These are phyloP conservation scores for Hypoxylon sp. DNA, from an alignment of 2,329 filamentous ascomycete species.

Conservation along the genomic window DNA sequence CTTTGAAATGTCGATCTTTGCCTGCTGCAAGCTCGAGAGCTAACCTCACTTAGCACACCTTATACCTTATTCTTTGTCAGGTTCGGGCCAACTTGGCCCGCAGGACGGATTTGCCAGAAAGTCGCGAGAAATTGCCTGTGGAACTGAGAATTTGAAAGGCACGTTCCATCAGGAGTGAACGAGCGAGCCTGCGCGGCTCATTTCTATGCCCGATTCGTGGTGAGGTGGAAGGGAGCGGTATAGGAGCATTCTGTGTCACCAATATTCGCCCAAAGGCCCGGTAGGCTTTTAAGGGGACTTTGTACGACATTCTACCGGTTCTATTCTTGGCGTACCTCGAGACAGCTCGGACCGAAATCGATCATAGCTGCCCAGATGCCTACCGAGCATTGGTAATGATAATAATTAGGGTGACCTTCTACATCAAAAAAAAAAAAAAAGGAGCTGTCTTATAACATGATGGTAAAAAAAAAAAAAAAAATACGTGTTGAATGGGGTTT, in stretches of 20 bases:
- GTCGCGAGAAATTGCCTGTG: constrained; percentile 45
- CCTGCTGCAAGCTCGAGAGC: constrained; percentile 16
- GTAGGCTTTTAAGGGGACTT: not conserved
- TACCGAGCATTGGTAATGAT: constrained; percentile 28
- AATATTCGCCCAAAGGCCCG: not conserved
- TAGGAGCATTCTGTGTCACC: constrained; percentile 20
- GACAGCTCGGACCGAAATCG: constrained; percentile 37
- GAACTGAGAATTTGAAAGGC: constrained; percentile 21
- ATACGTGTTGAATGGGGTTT: constrained; percentile 26
- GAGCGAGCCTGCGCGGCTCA: constrained; percentile 34
- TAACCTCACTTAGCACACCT: constrained; percentile 20
- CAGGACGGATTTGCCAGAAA: constrained; percentile 18
- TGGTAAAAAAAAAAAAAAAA: constrained; percentile 6
- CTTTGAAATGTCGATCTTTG: constrained; percentile 31
- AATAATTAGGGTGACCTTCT: not conserved
- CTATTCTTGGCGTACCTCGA: constrained; percentile 16
- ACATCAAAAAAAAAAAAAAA: constrained; percentile 4
- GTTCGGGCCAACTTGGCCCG: constrained; percentile 20
- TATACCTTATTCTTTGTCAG: constrained; percentile 11
- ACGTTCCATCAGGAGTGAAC: constrained; percentile 39
- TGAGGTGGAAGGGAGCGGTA: constrained; percentile 28
- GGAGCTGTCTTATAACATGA: constrained; percentile 11
- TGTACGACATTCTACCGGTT: constrained; percentile 17
- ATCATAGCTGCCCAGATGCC: constrained; percentile 22
- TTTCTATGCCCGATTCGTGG: constrained; percentile 35